These are phyloP conservation scores for Pluteus cervinus DNA, from an alignment of 768 basidiomycete species.

Conservation along the genomic window DNA sequence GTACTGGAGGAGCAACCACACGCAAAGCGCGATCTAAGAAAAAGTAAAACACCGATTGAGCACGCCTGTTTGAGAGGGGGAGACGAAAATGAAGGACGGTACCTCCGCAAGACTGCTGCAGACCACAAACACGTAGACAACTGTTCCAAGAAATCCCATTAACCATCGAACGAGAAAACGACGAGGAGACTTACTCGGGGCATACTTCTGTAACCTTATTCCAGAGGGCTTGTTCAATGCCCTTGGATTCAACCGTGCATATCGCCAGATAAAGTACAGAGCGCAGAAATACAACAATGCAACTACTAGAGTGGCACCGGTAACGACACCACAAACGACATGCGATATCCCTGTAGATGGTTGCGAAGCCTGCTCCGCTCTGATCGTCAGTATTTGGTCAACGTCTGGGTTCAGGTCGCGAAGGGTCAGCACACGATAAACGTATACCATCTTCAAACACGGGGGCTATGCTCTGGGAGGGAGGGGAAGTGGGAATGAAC, in stretches of 20 bases:
- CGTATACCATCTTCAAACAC: too few relatives aligned
- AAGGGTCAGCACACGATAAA: too few relatives aligned
- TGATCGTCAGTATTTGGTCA: too few relatives aligned
- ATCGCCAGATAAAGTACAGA: slow-evolving; percentile 44
- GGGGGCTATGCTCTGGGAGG: too few relatives aligned
- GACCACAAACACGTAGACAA: slow-evolving; percentile 46
- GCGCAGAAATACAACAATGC: slow-evolving; percentile 43
- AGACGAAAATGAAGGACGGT: slow-evolving; percentile 1
- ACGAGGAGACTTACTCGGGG: slow-evolving; percentile 36
- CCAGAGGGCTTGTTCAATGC: slow-evolving; percentile 47
- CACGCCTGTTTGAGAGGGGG: neutral
- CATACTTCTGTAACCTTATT: slow-evolving; percentile 40
- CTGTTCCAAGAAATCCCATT: slow-evolving; percentile 23
- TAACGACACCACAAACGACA: too few relatives aligned
- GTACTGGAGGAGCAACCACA: slow-evolving; percentile 59
- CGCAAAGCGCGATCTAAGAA: slow-evolving; percentile 41
- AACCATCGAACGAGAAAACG: neutral
- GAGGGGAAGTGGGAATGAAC: too few relatives aligned
- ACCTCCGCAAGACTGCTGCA: slow-evolving; percentile 44
- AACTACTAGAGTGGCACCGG: too few relatives aligned
- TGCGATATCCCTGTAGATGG: too few relatives aligned
- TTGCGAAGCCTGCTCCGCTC: too few relatives aligned
- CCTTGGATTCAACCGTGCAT: slow-evolving; percentile 37
- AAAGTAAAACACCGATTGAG: slow-evolving; percentile 1
- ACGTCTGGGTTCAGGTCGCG: too few relatives aligned